A percentile compares a stretch with the other conserved stretches of the same genome.
phyloP scores from a whole-genome alignment of 805 yeast species.

The Barnettozyma pratensis region DNA sequence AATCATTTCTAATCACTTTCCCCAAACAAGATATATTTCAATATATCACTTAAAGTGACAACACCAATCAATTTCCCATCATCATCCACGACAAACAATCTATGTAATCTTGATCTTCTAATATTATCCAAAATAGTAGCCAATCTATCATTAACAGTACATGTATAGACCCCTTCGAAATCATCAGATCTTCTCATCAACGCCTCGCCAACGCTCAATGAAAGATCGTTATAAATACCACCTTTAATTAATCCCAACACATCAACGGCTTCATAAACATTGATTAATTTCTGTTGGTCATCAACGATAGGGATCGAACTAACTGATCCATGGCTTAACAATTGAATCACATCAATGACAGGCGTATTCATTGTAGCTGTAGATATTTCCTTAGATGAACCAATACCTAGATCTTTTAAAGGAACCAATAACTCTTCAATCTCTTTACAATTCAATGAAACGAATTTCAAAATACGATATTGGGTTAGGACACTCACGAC shows the following conservation, averaged over 20 bases:
- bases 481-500: slow-evolving; percentile 95
- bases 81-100: slow-evolving; percentile 90
- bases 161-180: slow-evolving; percentile 96
- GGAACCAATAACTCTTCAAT: slow-evolving; percentile 79
- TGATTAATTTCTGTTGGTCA: slow-evolving; percentile 60
- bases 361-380: slow-evolving; percentile 89
- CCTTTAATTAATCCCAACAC: slow-evolving; percentile 90
- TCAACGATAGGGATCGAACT: slow-evolving; percentile 93
- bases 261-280: slow-evolving; percentile 95
- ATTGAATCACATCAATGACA: slow-evolving; percentile 86
- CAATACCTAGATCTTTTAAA: slow-evolving; percentile 61
- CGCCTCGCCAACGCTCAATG: slow-evolving; percentile 93
- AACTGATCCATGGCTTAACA: slow-evolving; percentile 73
- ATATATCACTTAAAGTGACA: slow-evolving; percentile 85
- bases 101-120: slow-evolving; percentile 82
- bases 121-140: slow-evolving; percentile 91
- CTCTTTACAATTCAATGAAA: slow-evolving; percentile 93
- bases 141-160: slow-evolving; percentile 80
- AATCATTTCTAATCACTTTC: slow-evolving; percentile 24
- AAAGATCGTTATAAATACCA: slow-evolving; percentile 86
- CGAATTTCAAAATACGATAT: slow-evolving; percentile 91
- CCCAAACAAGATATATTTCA: slow-evolving; percentile 73
- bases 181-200: slow-evolving; percentile 90
- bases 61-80: slow-evolving; percentile 74
- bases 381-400: slow-evolving; percentile 52